Conservation (phyloP, 306 rosid genomes). For the Oemleria cerasiformis region DNA sequence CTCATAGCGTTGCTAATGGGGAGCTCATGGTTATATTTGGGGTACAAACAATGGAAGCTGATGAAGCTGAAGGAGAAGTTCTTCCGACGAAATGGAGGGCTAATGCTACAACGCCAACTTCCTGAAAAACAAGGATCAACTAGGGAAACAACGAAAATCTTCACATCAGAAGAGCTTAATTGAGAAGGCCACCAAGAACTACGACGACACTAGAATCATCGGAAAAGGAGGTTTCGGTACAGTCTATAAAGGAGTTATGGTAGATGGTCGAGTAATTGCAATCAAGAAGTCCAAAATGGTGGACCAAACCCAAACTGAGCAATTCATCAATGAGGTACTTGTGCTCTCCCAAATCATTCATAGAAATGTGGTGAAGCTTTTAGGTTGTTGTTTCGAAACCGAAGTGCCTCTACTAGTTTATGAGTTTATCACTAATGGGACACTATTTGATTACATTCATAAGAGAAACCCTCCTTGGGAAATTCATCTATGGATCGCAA, state of each 20-base stretch:
- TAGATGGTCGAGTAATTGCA: constrained; percentile 16
- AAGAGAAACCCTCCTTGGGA: constrained; percentile 27
- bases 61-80: constrained; percentile 24
- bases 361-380: constrained; percentile 41
- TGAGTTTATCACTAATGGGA: constrained; percentile 37
- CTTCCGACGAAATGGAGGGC: constrained; percentile 45
- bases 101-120: constrained; percentile 29
- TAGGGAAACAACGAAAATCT: constrained; percentile 19
- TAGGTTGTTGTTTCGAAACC: constrained; percentile 49
- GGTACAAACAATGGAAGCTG: constrained; percentile 29
- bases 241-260: constrained; percentile 31
- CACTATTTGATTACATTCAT: constrained; percentile 33
- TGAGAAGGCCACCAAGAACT: constrained; percentile 43
- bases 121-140: neutral
- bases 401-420: constrained; percentile 47
- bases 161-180: constrained; percentile 18
- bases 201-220: constrained; percentile 19
- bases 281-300: constrained; percentile 39
- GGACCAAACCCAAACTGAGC: constrained; percentile 30
- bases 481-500: constrained; percentile 31
- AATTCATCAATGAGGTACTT: constrained; percentile 44
- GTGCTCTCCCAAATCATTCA: constrained; percentile 49
- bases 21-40: constrained; percentile 30
- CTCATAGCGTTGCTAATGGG: constrained; percentile 7
- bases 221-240: constrained; percentile 44